These are phyloP conservation scores for thale cress (Arabidopsis thaliana) DNA, from an alignment of 345 rosid species.

Conservation along the genomic window DNA sequence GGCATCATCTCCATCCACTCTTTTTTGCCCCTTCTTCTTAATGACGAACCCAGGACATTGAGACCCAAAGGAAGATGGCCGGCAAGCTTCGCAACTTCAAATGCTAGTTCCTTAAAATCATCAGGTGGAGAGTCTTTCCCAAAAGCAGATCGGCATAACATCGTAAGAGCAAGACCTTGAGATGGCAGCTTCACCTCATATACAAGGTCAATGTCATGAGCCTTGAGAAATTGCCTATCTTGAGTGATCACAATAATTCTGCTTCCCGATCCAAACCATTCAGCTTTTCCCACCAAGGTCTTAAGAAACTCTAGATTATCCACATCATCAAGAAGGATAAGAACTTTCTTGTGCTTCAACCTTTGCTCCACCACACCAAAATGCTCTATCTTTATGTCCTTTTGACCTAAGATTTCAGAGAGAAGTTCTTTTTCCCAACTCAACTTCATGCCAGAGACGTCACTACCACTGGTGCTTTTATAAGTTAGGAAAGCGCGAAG, in stretches of 20 bases:
- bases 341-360: constrained; percentile 9
- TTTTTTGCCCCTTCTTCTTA: not conserved
- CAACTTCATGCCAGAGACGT: constrained; percentile 21
- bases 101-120: not conserved
- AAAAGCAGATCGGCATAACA: constrained; percentile 29
- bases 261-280: not conserved
- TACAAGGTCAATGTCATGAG: not conserved
- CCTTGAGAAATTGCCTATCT: not conserved
- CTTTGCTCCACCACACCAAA: not conserved
- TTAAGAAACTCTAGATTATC: not conserved
- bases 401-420: constrained; percentile 31
- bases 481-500: not conserved
- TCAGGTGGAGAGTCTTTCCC: constrained; percentile 1
- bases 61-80: constrained; percentile 45
- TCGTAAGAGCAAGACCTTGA: constrained; percentile 4
- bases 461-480: too few species aligned
- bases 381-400: not conserved
- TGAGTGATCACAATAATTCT: not conserved
- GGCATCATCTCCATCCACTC: constrained; percentile 35
- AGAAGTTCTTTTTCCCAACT: constrained; percentile 42
- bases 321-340: constrained; percentile 33
- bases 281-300: not conserved
- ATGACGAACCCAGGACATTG: constrained; percentile 37
- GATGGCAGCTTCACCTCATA: constrained; percentile 6
- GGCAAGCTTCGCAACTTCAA: constrained; percentile 9